Evolutionary conservation across 2,329 filamentous ascomycete species (phyloP), one percentile per base, ranked within the genome.

Genomic region (Diaporthe nobilis): DNA sequence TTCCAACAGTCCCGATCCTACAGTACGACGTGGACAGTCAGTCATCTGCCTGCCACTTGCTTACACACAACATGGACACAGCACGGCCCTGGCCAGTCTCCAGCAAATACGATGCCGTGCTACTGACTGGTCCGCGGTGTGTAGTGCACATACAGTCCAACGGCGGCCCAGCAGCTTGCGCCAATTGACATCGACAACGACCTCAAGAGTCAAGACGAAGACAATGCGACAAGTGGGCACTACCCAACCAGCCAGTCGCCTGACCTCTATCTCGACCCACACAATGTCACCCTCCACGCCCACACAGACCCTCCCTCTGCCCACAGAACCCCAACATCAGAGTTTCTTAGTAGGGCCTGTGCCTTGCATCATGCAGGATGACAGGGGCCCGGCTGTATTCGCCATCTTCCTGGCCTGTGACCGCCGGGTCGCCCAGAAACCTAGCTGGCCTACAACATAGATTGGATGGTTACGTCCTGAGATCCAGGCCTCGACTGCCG

Each of bases 301-400:
- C 60, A 65, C 39, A 65, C 39, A 65, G 17, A 1, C 25, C 12
- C 60, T 31, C 49, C 44, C 28, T 44, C 51, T 44, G 53, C 61
- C 60, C 63, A 57, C 39, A 73, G 60, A 65, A 73, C 15, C 49
- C 49, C 34, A n/a, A 72, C 25, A 75, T 63, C 73, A 71, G 53
- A 67, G 49, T 67, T 77, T 58, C 70, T 37, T 49, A 47, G 47
- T 47, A 31, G 34, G 44, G 68, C 47, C 55, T 75, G 76, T 77
- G 76, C 73, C 76, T 73, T 75, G 76, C 76, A 77, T 77, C 55
- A 58, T 77, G 76, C 76, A 75, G 70, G 72, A 55, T 53, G 22
- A 57, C 17, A 34, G 63, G 67, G 60, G 49, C 47, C 53, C 49
- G 31, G 51, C 49, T 61, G 49, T 53, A 44, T 53, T 63, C 28